Base-by-base conservation (phyloP, 1,284 basidiomycete species). In the Sanghuangporus sanghuang region DNA sequence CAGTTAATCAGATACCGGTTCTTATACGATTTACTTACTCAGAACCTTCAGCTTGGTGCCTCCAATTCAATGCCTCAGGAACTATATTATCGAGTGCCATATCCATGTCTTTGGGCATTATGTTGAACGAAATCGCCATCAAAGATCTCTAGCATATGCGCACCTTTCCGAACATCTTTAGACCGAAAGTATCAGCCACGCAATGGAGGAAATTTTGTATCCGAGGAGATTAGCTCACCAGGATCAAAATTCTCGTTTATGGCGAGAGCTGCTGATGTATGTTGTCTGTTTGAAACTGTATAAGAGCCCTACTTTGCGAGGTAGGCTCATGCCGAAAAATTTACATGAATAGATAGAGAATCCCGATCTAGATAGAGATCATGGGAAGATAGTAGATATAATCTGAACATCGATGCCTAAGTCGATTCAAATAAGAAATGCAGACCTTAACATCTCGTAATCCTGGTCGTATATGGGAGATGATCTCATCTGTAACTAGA, bases 251-350 rank as follows among this genome's bases (percentile, higher is more conserved):
- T 94, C 76, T 94, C 91, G 75, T 96, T 95, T 67, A 96, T 79
- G 0, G 91, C 95, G 69, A 97, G 76, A 0, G 90, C 94, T 32
- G 93, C 93, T 54, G 91, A 93, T 1, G 95, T 97, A 74, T 97
- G 95, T 74, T 96, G 86, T 70, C 93, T 95, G 71, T 54, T 38
- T 7, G 39, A 32, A 35, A 32, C 9, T 38, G 32, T 8, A 58
- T 52, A 21, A 9, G 40, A 32, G 27, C 3, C n/a, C 44, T 23
- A 44, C 42, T 32, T n/a, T 14, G 91, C 87, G 76, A 90, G 90
- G 42, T 91, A 80, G 70, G 86, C 90, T 50, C 90, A 71, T 81
- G 91, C 87, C 44, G 89, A 89, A 67, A 84, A 77, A 39, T 64
- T 66, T 48, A 68, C 68, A 72, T 71, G 46, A 73, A 72, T 8